phyloP scores from a whole-genome alignment of 306 rosid species.

The Acmispon strigosus region DNA sequence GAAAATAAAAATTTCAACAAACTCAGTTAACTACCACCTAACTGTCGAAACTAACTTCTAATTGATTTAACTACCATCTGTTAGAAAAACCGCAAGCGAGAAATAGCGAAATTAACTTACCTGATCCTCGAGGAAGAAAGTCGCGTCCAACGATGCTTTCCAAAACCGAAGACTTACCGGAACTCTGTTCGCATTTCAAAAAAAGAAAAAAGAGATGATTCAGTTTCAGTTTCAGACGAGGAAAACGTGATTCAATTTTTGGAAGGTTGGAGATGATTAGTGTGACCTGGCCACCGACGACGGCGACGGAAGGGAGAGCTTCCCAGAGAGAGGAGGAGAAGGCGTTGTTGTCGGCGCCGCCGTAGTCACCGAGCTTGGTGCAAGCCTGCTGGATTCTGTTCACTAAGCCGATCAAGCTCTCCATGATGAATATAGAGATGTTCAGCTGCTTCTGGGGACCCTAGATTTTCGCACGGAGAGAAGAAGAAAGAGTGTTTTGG shows the following conservation, averaged over 20 bases:
- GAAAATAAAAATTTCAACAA: no score
- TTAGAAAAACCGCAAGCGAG: neutral
- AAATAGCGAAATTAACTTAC: conserved; percentile 20
- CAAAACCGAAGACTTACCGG: conserved; percentile 93
- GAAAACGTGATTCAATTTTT: neutral
- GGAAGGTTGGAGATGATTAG: neutral
- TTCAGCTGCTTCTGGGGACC: conserved; percentile 2
- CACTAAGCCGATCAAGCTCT: conserved; percentile 91
- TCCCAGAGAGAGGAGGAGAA: conserved; percentile 91
- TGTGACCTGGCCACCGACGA: conserved; percentile 91
- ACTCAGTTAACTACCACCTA: no score
- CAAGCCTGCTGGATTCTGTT: conserved; percentile 92
- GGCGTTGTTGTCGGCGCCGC: conserved; percentile 47
- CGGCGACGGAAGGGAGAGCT: conserved; percentile 92
- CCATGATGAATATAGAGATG: conserved; percentile 40
- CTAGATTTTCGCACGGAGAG: neutral
- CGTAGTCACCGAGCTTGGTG: conserved; percentile 90
- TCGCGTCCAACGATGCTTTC: conserved; percentile 98
- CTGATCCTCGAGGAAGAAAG: conserved; percentile 97
- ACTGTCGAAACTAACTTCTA: no score
- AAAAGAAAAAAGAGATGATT: neutral
- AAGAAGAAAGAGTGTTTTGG: neutral
- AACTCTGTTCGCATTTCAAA: conserved; percentile 57
- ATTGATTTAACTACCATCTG: no score
- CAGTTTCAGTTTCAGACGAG: no score